Conservation (phyloP, 306 rosid species). For the Inga laurina region DNA sequence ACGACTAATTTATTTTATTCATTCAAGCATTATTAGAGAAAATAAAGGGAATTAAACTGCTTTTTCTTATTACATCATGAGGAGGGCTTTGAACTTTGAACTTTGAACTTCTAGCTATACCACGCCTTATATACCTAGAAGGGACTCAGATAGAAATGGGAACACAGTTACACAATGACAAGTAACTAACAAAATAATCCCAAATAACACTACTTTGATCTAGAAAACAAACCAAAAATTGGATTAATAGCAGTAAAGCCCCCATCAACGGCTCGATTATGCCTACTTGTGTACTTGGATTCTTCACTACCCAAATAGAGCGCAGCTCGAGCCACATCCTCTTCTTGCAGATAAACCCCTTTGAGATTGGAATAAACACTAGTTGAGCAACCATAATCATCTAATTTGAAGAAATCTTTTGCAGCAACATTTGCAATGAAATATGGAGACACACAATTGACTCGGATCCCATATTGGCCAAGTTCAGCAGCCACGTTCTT, state of each 20-base stretch:
- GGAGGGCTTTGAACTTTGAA: too few species aligned
- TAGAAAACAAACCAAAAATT: constrained; percentile 33
- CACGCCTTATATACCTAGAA: too few species aligned
- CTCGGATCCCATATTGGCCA: constrained; percentile 28
- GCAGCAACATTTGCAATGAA: neutral
- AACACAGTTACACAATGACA: neutral
- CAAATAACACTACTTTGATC: neutral
- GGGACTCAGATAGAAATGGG: neutral
- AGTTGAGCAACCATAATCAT: neutral
- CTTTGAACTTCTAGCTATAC: too few species aligned
- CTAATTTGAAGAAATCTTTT: constrained; percentile 31
- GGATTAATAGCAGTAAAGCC: constrained; percentile 38
- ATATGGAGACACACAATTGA: constrained; percentile 35
- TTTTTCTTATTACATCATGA: too few species aligned
- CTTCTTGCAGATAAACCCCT: constrained; percentile 28
- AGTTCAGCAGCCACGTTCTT: constrained; percentile 41
- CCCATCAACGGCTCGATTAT: constrained; percentile 37
- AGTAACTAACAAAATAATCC: neutral
- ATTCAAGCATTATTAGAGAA: too few species aligned
- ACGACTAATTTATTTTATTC: too few species aligned
- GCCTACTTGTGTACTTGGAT: constrained; percentile 36
- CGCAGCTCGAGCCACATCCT: constrained; percentile 36
- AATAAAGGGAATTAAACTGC: too few species aligned
- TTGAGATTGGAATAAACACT: constrained; percentile 31
- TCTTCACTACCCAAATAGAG: constrained; percentile 41